Base-by-base conservation (phyloP, 2,329 filamentous ascomycete genomes). In the Nemania sp. region DNA sequence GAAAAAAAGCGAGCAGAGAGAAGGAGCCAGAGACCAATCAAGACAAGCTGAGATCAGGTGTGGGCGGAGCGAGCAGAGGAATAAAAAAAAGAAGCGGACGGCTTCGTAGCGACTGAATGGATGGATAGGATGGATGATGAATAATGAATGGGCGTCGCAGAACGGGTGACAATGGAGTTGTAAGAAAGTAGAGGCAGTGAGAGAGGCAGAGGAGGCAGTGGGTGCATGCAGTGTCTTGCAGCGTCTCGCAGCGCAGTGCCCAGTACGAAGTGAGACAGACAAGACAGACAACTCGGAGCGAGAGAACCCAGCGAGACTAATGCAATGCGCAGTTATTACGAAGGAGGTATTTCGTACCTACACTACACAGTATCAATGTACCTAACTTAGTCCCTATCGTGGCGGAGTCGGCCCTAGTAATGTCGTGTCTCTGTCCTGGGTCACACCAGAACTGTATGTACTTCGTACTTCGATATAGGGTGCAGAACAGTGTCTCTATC, bases 401-500 rank as follows among this genome's bases (percentile, higher is more conserved):
- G 69, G 69, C 69, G 69, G 66, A 71, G 69, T 62, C 59, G 42
- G 40, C 40, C 50, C 40, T 61, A 29, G 37, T 46, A 18, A 17
- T 59, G 42, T 57, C 54, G 49, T 50, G 59, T 57, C 54, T 54
- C 54, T 50, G n/a, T n/a, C n/a, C n/a, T n/a, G n/a, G n/a, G n/a
- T n/a, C n/a, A n/a, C n/a, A n/a, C n/a, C n/a, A n/a, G n/a, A n/a
- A 49, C 49, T 45, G 45, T 54, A 25, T 48, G n/a, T n/a, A n/a
- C n/a, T n/a, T n/a, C n/a, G n/a, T n/a, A n/a, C n/a, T n/a, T n/a
- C n/a, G n/a, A n/a, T n/a, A n/a, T n/a, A n/a, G n/a, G n/a, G n/a
- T n/a, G n/a, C n/a, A n/a, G n/a, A n/a, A n/a, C n/a, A n/a, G n/a
- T n/a, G n/a, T n/a, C n/a, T n/a, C n/a, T n/a, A n/a, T n/a, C n/a